These are phyloP conservation scores for Hyphopichia fennica DNA, from an alignment of 1,139 yeast genomes.

Conservation along the genomic window DNA sequence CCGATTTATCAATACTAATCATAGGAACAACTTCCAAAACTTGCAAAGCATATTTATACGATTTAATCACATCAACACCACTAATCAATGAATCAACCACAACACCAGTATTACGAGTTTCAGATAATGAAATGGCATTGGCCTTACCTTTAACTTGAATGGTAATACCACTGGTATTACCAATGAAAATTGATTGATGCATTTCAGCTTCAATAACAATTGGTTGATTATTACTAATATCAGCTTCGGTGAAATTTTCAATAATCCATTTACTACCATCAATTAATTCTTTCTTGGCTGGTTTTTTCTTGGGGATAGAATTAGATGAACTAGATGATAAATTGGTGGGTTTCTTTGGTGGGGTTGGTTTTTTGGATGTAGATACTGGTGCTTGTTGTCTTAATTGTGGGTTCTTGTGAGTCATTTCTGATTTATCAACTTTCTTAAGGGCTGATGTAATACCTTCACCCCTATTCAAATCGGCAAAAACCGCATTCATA, in stretches of 20 bases:
- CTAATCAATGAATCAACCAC: constrained; percentile 84
- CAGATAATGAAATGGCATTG: constrained; percentile 80
- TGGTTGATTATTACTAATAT: constrained; percentile 40
- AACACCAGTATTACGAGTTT: constrained; percentile 69
- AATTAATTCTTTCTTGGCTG: constrained; percentile 73
- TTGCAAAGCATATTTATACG: constrained; percentile 80
- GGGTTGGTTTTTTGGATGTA: constrained; percentile 51
- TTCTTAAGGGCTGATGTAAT: constrained; percentile 86
- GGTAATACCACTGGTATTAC: constrained; percentile 71
- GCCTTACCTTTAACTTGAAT: constrained; percentile 89
- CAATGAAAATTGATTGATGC: constrained; percentile 87
- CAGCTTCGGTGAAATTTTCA: constrained; percentile 67
- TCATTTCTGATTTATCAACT: constrained; percentile 91
- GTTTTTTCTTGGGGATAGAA: constrained; percentile 44
- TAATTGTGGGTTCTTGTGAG: constrained; percentile 87
- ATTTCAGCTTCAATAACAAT: constrained; percentile 75
- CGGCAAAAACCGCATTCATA: constrained; percentile 89
- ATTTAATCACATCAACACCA: constrained; percentile 85
- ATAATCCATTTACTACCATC: constrained; percentile 87
- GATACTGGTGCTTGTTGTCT: constrained; percentile 47
- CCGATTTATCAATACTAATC: constrained; percentile 84
- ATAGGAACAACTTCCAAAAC: constrained; percentile 78
- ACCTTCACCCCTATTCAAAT: constrained; percentile 78
- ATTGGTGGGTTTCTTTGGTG: constrained; percentile 76
- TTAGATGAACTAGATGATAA: constrained; percentile 38